A percentile compares a stretch with the other conserved stretches of the same genome.
Conservation (phyloP, 108 stramenopile genomes). For the Seminavis robusta region DNA sequence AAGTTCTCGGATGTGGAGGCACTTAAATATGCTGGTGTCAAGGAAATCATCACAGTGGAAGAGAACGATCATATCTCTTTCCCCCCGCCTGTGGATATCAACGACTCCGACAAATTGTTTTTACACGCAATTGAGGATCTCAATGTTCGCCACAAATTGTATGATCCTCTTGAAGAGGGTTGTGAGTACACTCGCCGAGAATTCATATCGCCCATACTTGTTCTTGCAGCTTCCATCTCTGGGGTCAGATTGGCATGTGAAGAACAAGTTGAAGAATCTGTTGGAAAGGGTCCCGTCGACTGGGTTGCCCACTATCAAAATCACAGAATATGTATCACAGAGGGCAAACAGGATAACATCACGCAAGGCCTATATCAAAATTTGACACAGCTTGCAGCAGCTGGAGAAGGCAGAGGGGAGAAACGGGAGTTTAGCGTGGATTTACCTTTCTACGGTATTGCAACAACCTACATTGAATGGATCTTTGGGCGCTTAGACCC, state of each 20-base stretch:
- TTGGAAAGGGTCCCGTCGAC: neutral
- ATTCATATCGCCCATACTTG: neutral
- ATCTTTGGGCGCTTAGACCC: no score
- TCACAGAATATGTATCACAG: no score
- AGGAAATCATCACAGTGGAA: neutral
- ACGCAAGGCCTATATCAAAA: no score
- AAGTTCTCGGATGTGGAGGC: neutral
- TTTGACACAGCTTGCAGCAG: no score
- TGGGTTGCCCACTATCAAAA: neutral
- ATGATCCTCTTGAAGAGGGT: neutral
- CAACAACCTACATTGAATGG: no score
- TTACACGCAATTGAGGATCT: neutral
- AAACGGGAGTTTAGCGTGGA: no score
- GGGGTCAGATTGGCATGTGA: neutral
- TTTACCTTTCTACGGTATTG: no score
- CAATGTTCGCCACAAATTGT: neutral
- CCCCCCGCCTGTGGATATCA: neutral
- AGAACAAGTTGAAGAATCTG: neutral
- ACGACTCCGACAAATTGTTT: neutral
- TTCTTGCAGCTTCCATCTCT: neutral
- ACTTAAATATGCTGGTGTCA: neutral
- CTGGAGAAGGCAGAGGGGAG: no score
- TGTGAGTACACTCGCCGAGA: neutral
- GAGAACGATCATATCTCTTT: neutral
- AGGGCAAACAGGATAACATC: no score